These are phyloP conservation scores for Juncus inflexus DNA, from an alignment of 176 grass and related monocot species.

Conservation along the genomic window DNA sequence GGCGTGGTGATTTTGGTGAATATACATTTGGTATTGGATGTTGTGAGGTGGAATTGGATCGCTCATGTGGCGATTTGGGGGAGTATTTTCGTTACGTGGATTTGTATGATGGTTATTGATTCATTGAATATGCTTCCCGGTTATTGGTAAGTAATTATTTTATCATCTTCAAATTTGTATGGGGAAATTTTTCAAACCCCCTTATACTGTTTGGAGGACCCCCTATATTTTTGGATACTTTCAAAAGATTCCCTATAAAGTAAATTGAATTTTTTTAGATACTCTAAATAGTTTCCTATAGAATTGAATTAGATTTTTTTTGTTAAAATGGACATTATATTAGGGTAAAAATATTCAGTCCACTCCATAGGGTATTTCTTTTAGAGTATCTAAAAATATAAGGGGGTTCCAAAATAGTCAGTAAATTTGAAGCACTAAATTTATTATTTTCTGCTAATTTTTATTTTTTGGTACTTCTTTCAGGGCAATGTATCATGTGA, in stretches of 20 bases:
- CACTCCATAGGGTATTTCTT: too few relatives aligned
- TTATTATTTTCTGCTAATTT: too few relatives aligned
- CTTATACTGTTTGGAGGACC: constrained; percentile 18
- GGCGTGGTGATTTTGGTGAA: constrained; percentile 90
- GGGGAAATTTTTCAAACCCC: constrained; percentile 26
- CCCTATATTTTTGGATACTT: too few relatives aligned
- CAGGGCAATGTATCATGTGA: constrained; percentile 82
- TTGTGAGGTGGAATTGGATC: constrained; percentile 88
- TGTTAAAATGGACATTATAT: too few relatives aligned
- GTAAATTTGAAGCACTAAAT: too few relatives aligned
- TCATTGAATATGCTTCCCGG: constrained; percentile 60
- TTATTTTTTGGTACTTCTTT: neutral
- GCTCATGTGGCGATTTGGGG: constrained; percentile 82
- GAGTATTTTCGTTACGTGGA: constrained; percentile 73
- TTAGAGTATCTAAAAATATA: too few relatives aligned
- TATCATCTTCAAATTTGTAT: neutral
- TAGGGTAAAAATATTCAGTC: too few relatives aligned
- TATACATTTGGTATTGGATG: constrained; percentile 83
- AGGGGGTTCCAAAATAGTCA: too few relatives aligned
- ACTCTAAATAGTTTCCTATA: too few relatives aligned
- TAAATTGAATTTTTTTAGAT: too few relatives aligned
- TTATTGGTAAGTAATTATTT: constrained; percentile 59
- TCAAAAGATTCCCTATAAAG: too few relatives aligned
- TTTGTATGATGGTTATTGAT: constrained; percentile 86
- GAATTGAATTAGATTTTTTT: too few relatives aligned